Conservation (phyloP, 2,329 filamentous ascomycete genomes). For the Diaporthe batatas region DNA sequence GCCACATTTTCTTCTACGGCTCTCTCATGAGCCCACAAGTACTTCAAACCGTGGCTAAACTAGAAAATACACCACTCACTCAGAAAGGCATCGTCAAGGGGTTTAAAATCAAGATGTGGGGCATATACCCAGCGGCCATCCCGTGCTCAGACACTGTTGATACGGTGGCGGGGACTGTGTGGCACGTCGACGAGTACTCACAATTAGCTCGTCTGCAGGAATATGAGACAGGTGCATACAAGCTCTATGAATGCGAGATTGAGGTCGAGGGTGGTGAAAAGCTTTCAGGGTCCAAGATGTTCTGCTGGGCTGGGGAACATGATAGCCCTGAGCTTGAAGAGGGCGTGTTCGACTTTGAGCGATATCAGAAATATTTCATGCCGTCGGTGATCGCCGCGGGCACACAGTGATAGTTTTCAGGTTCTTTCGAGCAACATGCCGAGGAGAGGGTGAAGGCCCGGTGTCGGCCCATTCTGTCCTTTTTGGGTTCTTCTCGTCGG, state of each 20-base stretch:
- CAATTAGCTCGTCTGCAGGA: neutral
- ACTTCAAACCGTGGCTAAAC: neutral
- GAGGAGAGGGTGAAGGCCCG: neutral
- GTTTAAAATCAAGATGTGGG: conserved; percentile 1
- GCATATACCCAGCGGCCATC: neutral
- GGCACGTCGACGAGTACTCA: neutral
- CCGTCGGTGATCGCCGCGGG: neutral
- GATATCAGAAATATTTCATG: neutral
- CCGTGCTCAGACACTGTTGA: neutral
- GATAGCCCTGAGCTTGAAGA: conserved; percentile 8
- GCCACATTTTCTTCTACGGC: conserved; percentile 3
- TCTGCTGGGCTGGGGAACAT: neutral
- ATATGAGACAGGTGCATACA: neutral
- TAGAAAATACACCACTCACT: neutral
- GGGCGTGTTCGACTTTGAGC: neutral
- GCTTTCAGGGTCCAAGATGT: neutral
- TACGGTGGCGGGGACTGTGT: neutral
- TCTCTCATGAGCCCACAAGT: neutral
- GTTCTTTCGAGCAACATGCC: accelerated
- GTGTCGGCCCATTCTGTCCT: neutral
- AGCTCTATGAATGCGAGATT: neutral
- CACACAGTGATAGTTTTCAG: no score
- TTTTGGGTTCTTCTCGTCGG: neutral
- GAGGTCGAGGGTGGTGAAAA: neutral
- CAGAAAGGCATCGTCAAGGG: neutral